Evolutionary conservation across 306 rosid genomes (phyloP).

Genomic region (Mimosa pudica): DNA sequence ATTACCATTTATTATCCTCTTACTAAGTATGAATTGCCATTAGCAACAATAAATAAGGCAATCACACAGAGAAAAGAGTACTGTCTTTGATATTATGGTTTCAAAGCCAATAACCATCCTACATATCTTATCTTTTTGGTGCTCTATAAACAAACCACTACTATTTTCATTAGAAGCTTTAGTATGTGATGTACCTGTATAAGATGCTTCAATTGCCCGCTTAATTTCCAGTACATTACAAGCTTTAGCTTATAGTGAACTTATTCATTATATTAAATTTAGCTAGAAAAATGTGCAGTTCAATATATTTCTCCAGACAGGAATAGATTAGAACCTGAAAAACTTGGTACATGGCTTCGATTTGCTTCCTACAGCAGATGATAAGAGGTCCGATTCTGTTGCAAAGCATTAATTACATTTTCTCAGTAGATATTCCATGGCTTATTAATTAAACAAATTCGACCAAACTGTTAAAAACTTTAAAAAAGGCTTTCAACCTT

Average conservation of each 20-base stretch:
- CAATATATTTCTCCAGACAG: constrained; percentile 51
- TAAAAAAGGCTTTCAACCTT: constrained; percentile 6
- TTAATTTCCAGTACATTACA: constrained; percentile 50
- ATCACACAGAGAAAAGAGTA: constrained; percentile 26
- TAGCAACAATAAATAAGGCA: constrained; percentile 17
- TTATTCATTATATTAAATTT: constrained; percentile 40
- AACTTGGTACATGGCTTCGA: constrained; percentile 99
- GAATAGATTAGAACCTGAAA: constrained; percentile 98
- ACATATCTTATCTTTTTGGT: constrained; percentile 40
- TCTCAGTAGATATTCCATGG: constrained; percentile 62
- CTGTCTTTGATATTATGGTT: constrained; percentile 32
- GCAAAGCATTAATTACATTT: constrained; percentile 78
- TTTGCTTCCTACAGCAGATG: constrained; percentile 99
- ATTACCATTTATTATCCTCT: constrained; percentile 27
- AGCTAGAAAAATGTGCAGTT: constrained; percentile 39
- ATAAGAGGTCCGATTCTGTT: constrained; percentile 91
- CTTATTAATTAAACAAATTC: constrained; percentile 53
- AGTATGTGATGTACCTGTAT: constrained; percentile 63
- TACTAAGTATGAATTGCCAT: constrained; percentile 2
- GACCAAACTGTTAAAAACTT: constrained; percentile 23
- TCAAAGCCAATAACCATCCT: constrained; percentile 20
- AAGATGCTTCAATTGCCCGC: constrained; percentile 46
- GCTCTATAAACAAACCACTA: constrained; percentile 40
- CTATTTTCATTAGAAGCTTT: constrained; percentile 46
- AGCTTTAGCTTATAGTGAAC: constrained; percentile 38